These are phyloP conservation scores for Allantophomopsis cytisporea DNA, from an alignment of 2,329 filamentous ascomycete species.

Conservation along the genomic window DNA sequence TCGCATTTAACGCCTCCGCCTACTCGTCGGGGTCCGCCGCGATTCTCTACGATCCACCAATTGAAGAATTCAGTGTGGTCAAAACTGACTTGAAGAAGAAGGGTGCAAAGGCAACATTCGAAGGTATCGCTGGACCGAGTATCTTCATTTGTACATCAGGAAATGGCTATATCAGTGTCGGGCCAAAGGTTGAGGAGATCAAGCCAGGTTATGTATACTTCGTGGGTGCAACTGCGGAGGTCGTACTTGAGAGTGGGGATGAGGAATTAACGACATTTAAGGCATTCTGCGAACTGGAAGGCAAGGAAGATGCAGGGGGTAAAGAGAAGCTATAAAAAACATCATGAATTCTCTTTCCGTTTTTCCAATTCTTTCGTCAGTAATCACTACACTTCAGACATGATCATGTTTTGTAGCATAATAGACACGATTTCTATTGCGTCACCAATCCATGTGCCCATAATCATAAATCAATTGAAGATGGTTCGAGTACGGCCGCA, in stretches of 20 bases:
- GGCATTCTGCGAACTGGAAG: conserved; percentile 78
- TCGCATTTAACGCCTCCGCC: conserved; percentile 64
- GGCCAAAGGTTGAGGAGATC: conserved; percentile 64
- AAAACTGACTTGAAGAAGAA: conserved; percentile 58
- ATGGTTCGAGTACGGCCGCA: too few relatives aligned
- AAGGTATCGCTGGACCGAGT: conserved; percentile 75
- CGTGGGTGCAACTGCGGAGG: conserved; percentile 77
- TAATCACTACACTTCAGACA: too few relatives aligned
- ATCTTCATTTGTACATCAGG: conserved; percentile 86
- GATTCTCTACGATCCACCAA: conserved; percentile 83
- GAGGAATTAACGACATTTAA: conserved; percentile 80
- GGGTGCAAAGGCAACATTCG: conserved; percentile 77
- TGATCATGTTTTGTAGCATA: too few relatives aligned
- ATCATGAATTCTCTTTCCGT: too few relatives aligned
- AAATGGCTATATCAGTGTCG: conserved; percentile 71
- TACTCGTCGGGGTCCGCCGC: conserved; percentile 66
- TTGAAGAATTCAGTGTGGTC: conserved; percentile 89
- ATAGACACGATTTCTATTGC: too few relatives aligned
- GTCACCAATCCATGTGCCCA: too few relatives aligned
- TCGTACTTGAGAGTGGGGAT: conserved; percentile 59
- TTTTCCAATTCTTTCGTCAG: too few relatives aligned
- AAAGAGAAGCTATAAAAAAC: conserved; percentile 11
- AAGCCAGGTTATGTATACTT: conserved; percentile 67
- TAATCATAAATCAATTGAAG: too few relatives aligned
- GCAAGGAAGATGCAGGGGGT: conserved; percentile 20